A percentile compares a stretch with the other conserved stretches of the same genome.
These are phyloP conservation scores for Kwoniella sp. DNA, from an alignment of 768 basidiomycete genomes.

Conservation along the genomic window DNA sequence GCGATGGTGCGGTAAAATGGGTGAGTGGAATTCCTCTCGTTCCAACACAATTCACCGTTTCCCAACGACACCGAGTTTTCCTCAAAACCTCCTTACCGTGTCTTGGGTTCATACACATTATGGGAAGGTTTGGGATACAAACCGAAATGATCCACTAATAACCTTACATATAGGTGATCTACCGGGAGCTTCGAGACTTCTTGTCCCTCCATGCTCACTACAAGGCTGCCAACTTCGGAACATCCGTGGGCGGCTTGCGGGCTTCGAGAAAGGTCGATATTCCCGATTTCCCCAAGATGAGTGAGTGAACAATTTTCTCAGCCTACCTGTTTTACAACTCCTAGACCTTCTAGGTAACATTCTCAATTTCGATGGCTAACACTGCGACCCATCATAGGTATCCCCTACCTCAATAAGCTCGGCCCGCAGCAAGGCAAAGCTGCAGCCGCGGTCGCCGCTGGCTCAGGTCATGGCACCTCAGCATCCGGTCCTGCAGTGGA, in stretches of 20 bases:
- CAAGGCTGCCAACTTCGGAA: conserved; percentile 68
- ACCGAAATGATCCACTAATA: not conserved
- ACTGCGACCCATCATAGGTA: conserved; percentile 58
- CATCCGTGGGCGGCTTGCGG: conserved; percentile 62
- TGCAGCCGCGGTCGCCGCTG: conserved; percentile 49
- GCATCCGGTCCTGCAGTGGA: not conserved
- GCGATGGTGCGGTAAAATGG: conserved; percentile 87
- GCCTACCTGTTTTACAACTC: not conserved
- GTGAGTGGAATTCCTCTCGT: conserved; percentile 60
- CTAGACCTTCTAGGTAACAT: not conserved
- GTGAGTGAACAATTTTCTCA: too few relatives aligned
- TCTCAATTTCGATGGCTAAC: not conserved
- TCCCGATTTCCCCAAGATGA: conserved; percentile 86
- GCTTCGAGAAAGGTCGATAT: conserved; percentile 69
- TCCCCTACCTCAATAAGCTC: conserved; percentile 84
- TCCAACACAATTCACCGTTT: too few relatives aligned
- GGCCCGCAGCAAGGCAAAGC: conserved; percentile 66
- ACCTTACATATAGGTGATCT: conserved; percentile 49
- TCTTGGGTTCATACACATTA: too few relatives aligned
- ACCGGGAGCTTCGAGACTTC: conserved; percentile 86
- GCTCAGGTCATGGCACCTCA: not conserved
- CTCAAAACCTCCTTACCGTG: not conserved
- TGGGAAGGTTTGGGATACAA: too few relatives aligned
- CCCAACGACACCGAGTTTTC: too few relatives aligned
- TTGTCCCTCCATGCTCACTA: conserved; percentile 87